Evolutionary conservation across 768 basidiomycete genomes (phyloP), one percentile per base, ranked within the genome.

Genomic region (Suillus clintonianus): DNA sequence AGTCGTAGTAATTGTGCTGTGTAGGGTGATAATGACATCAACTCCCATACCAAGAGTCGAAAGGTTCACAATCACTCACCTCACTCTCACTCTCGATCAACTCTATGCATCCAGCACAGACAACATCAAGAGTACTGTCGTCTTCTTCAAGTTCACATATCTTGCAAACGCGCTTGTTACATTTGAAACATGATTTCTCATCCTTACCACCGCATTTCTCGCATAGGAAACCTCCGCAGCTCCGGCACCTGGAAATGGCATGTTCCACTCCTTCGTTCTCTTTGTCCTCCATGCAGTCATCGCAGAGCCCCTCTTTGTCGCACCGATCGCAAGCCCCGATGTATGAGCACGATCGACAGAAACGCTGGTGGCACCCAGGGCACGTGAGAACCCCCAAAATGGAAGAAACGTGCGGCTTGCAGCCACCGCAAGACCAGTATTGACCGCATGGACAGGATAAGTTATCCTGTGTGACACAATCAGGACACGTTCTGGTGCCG

Each of bases 391-490:
- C 9, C 32, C 11, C 9, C 19, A 2, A 9, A 11, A 2, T 4
- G 27, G 14, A 10, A 53, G 60, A 22, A n/a, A 27, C 53, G 2
- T 27, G 27, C 27, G 27, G 4, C 27, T 27, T 27, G 39, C 60
- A 61, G 24, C 24, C 32, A 39, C 50, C 60, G 19, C 60, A 62
- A 32, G 15, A 4, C 61, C 61, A 62, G 32, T 58, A 37, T 24
- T 15, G n/a, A 37, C 36, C 15, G 32, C 48, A 53, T 24, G 42
- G 37, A 36, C 61, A 62, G 3, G 36, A 32, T n/a, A 58, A 24
- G 34, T 51, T 34, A 17, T 50, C 61, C 15, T 43, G 36, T 59
- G 61, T 32, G 48, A 37, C 24, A 14, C 61, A 62, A n/a, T 62
- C 61, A 22, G 17, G 36, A n/a, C 61, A 62, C 15, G 17, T 27